These are phyloP conservation scores for Lachancea sp. DNA, from an alignment of 805 yeast species.

Conservation along the genomic window DNA sequence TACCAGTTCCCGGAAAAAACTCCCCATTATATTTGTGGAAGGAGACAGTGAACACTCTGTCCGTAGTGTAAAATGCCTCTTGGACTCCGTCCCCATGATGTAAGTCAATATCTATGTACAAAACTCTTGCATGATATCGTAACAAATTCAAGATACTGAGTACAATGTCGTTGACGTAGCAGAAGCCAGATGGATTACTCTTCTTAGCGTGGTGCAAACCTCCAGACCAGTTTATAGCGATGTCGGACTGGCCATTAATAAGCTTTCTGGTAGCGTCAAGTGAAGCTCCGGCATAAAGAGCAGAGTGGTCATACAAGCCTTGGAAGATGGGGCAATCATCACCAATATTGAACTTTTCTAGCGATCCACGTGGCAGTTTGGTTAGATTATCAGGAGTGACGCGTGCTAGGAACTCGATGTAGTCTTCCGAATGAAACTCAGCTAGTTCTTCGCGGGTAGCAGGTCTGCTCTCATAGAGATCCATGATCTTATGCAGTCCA, in stretches of 20 bases:
- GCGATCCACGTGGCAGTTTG: constrained; percentile 78
- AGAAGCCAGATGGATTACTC: constrained; percentile 83
- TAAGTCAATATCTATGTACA: constrained; percentile 83
- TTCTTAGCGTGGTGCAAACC: constrained; percentile 92
- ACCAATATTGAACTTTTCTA: constrained; percentile 85
- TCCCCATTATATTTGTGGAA: constrained; percentile 90
- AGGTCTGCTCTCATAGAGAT: constrained; percentile 92
- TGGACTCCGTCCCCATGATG: constrained; percentile 97
- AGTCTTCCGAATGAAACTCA: constrained; percentile 97
- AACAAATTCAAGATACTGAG: constrained; percentile 73
- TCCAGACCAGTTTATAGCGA: constrained; percentile 91
- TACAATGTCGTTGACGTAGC: constrained; percentile 86
- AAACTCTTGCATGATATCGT: constrained; percentile 76
- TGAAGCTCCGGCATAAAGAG: constrained; percentile 82
- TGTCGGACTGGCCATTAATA: constrained; percentile 75
- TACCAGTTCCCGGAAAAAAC: constrained; percentile 96
- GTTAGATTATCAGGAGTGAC: constrained; percentile 91
- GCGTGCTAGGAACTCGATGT: constrained; percentile 82
- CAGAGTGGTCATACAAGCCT: constrained; percentile 68
- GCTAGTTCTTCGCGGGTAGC: constrained; percentile 98
- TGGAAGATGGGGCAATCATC: constrained; percentile 88
- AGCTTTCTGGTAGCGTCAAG: constrained; percentile 85
- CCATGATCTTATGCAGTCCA: constrained; percentile 95
- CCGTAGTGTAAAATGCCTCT: constrained; percentile 88
- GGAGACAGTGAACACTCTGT: constrained; percentile 83